Conservation (phyloP, 2,329 filamentous ascomycete species). For the Cryphonectria japonica region DNA sequence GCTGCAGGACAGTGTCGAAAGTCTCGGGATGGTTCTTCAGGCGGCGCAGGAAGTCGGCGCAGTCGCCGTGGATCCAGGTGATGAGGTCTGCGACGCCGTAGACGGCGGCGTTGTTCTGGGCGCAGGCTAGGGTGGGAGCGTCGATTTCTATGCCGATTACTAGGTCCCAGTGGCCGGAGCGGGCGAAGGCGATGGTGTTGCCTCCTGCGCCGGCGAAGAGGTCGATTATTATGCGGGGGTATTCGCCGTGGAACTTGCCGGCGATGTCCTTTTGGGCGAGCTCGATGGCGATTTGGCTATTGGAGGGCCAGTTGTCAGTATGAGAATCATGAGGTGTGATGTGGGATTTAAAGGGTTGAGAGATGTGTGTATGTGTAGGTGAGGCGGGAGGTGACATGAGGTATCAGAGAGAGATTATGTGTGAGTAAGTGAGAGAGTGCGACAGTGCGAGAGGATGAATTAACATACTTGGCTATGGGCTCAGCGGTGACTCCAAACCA, state of each 20-base stretch:
- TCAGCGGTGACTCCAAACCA: slow-evolving; percentile 99
- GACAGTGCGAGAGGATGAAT: background rate
- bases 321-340: background rate
- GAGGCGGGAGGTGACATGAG: background rate
- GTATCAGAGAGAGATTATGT: background rate
- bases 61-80: slow-evolving; percentile 85
- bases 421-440: background rate
- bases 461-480: slow-evolving; percentile 77
- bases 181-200: slow-evolving; percentile 93
- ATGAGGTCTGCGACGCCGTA: slow-evolving; percentile 80
- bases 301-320: slow-evolving; percentile 1
- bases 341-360: background rate
- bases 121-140: slow-evolving; percentile 78
- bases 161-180: slow-evolving; percentile 75
- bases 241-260: background rate
- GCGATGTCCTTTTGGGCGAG: slow-evolving; percentile 63
- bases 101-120: slow-evolving; percentile 86
- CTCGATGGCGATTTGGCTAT: slow-evolving; percentile 75
- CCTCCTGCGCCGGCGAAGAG: slow-evolving; percentile 90
- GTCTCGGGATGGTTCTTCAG: slow-evolving; percentile 37
- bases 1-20: slow-evolving; percentile 14
- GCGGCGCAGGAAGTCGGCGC: slow-evolving; percentile 71
- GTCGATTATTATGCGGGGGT: slow-evolving; percentile 67
- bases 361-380: slow-evolving; percentile 16
- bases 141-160: slow-evolving; percentile 91